A percentile compares a stretch with the other conserved stretches of the same genome.
Evolutionary conservation across 1,139 yeast species (phyloP).

Genomic region (Geotrichum reessii): DNA sequence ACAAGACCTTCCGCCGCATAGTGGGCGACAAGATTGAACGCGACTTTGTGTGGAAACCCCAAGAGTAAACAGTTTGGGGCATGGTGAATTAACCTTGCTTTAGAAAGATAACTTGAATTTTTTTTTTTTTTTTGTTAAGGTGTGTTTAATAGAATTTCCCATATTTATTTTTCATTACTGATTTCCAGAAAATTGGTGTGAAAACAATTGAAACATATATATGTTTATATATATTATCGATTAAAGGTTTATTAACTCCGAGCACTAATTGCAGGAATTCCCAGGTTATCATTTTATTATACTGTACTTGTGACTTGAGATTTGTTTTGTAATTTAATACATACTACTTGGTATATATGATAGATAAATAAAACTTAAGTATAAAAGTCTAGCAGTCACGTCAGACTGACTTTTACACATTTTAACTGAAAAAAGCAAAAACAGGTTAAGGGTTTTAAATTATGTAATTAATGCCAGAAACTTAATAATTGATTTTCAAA

Average conservation of each 20-base stretch:
- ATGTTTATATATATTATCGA: too few relatives aligned
- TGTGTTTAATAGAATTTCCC: not conserved
- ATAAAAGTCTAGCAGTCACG: not conserved
- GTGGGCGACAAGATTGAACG: slow-evolving; percentile 46
- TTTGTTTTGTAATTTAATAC: not conserved
- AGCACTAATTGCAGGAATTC: too few relatives aligned
- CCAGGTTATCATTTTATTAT: too few relatives aligned
- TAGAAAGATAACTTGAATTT: not conserved
- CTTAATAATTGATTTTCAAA: not conserved
- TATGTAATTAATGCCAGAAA: not conserved
- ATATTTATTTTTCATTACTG: not conserved
- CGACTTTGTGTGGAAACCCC: slow-evolving; percentile 54
- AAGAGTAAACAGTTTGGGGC: not conserved
- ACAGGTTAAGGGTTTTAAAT: not conserved
- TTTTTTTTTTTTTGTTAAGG: not conserved
- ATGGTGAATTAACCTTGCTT: not conserved
- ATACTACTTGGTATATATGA: not conserved
- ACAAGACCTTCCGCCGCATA: slow-evolving; percentile 43
- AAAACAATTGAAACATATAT: too few relatives aligned
- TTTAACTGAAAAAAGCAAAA: not conserved
- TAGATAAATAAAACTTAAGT: not conserved
- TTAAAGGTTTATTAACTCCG: too few relatives aligned
- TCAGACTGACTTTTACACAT: not conserved
- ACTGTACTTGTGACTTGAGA: not conserved
- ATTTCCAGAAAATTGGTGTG: too few relatives aligned